Evolutionary conservation across 202 grass and related monocot species (phyloP), one percentile per base, ranked within the genome.

Genomic region (Miscanthus sacchariflorus): DNA sequence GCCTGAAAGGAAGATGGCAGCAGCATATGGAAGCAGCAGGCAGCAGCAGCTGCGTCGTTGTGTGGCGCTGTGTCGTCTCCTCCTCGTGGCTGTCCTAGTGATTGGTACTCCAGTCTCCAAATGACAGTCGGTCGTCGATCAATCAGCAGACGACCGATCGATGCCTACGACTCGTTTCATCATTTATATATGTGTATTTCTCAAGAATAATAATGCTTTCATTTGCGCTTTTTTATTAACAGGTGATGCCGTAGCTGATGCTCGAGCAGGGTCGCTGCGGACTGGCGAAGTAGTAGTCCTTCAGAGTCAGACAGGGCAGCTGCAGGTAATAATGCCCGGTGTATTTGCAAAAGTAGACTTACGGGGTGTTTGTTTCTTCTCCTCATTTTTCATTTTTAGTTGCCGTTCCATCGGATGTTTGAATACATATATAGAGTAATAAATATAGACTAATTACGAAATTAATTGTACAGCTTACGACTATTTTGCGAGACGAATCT

Each of bases 41-140:
- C 12, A 71, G 78, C 28, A 5, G 64, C 14, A 18, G 46, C 14
- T 6, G 12, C 66, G 7, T n/a, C 14, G 23, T 45, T 56, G 7
- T 43, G 46, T 72, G 28, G 7, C 36, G 23, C 4, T 61, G 0
- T 58, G 63, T 19, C 6, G 9, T 42, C 68, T 90, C 59, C 44
- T 87, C 68, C 24, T 90, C 45, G 9, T 79, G 76, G 67, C 56
- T 44, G 14, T 30, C 17, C 68, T 87, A 8, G 5, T 83, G 17
- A 30, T 9, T 63, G 58, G 24, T 42, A 68, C 17, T 39, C 7
- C 49, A 5, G 5, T 18, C 50, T 25, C 3, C 56, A 18, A 54
- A 56, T 7, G 4, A 6, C 12, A 5, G 19, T 59, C 56, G 56
- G 21, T 61, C 56, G 21, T 61, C 21, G 19, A 61, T 23, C 56